Evolutionary conservation across 2,329 filamentous ascomycete species (phyloP).

Genomic region (Hypomyces perniciosus): DNA sequence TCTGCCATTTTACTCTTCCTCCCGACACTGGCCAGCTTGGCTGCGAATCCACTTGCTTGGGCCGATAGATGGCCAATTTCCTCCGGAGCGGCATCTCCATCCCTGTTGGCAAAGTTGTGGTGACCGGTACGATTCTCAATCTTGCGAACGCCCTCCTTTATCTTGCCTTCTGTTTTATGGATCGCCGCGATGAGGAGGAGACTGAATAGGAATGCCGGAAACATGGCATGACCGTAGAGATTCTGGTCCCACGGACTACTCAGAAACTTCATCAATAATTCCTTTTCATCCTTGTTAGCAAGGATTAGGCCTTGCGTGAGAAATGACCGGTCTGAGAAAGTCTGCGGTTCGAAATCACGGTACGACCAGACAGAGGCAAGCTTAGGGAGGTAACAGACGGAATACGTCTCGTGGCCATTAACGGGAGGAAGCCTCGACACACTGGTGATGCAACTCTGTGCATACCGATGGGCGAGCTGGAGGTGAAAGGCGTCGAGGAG

Average conservation of each 20-base stretch:
- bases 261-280: slow-evolving; percentile 20
- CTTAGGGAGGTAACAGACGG: slow-evolving; percentile 34
- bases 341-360: slow-evolving; percentile 9
- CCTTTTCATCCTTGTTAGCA: slow-evolving; percentile 21
- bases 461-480: slow-evolving; percentile 27
- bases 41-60: slow-evolving; percentile 28
- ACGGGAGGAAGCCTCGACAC: slow-evolving; percentile 22
- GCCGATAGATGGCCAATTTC: slow-evolving; percentile 22
- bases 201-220: slow-evolving; percentile 28
- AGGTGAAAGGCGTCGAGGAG: slow-evolving; percentile 26
- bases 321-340: slow-evolving; percentile 7
- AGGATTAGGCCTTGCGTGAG: slow-evolving; percentile 29
- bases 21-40: slow-evolving; percentile 32
- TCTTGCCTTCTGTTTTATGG: slow-evolving; percentile 25
- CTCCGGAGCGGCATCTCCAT: slow-evolving; percentile 14
- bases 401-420: slow-evolving; percentile 20
- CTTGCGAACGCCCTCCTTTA: slow-evolving; percentile 27
- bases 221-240: slow-evolving; percentile 27
- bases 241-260: slow-evolving; percentile 23
- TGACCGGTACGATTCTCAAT: slow-evolving; percentile 33
- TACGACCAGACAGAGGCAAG: slow-evolving; percentile 33
- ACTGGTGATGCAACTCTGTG: slow-evolving; percentile 29
- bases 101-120: slow-evolving; percentile 26
- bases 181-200: slow-evolving; percentile 30
- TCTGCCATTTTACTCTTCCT: slow-evolving; percentile 31